Evolutionary conservation across 192 early-diverging fungal species (phyloP).

Genomic region (Coemansia sp.): DNA sequence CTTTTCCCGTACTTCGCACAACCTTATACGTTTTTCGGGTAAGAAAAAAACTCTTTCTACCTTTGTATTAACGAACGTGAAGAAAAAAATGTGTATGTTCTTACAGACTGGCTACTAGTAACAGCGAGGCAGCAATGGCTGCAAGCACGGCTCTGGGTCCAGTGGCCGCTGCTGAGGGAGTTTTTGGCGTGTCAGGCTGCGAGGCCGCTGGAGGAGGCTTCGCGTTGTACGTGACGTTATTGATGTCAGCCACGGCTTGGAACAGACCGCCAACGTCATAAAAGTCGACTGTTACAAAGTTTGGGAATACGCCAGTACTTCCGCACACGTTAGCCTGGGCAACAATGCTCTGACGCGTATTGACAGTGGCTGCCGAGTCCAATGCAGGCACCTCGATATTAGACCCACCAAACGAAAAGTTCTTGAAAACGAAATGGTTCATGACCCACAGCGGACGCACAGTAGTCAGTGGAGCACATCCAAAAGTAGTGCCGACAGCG

Average conservation of each 20-base stretch:
- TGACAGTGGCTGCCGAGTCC: slow-evolving; percentile 56
- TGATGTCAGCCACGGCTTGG: slow-evolving; percentile 56
- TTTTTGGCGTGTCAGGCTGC: neutral
- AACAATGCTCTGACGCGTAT: slow-evolving; percentile 54
- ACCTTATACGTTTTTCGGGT: neutral
- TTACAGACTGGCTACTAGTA: slow-evolving; percentile 1
- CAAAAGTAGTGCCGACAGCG: slow-evolving; percentile 49
- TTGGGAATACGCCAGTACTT: slow-evolving; percentile 54
- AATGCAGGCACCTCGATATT: slow-evolving; percentile 59
- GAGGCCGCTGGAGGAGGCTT: neutral
- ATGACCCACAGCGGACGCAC: slow-evolving; percentile 63
- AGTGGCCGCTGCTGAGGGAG: neutral
- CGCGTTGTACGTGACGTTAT: slow-evolving; percentile 39
- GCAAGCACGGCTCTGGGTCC: neutral
- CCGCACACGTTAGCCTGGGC: slow-evolving; percentile 61
- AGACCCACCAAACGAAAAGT: slow-evolving; percentile 29
- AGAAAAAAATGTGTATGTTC: neutral
- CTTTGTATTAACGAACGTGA: too few species aligned
- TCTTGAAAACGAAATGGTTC: slow-evolving; percentile 73
- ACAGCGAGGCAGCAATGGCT: slow-evolving; percentile 7
- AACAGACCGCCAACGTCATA: slow-evolving; percentile 64
- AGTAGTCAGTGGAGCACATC: slow-evolving; percentile 46
- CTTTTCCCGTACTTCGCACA: neutral
- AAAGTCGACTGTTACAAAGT: slow-evolving; percentile 74
- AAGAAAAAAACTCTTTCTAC: neutral